These are phyloP conservation scores for Gyrodon lividus DNA, from an alignment of 768 basidiomycete genomes.

Conservation along the genomic window DNA sequence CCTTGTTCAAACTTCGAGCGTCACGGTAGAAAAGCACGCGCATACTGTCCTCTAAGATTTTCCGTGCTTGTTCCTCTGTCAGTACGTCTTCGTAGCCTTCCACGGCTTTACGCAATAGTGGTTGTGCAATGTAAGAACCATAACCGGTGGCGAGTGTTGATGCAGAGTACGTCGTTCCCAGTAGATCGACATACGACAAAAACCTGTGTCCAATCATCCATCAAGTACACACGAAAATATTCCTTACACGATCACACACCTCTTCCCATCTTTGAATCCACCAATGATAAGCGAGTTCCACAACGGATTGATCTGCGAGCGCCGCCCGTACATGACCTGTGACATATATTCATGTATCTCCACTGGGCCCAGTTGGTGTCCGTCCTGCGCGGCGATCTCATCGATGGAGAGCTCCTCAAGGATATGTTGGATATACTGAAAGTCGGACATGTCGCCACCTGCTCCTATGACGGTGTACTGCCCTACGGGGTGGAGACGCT, in stretches of 20 bases:
- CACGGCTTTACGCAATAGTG: constrained; percentile 85
- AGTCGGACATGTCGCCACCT: constrained; percentile 97
- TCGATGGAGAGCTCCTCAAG: constrained; percentile 77
- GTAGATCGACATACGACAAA: constrained; percentile 89
- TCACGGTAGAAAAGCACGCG: constrained; percentile 95
- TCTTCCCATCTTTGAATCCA: constrained; percentile 81
- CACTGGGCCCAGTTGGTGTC: constrained; percentile 76
- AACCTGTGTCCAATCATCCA: constrained; percentile 54
- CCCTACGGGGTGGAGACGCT: constrained; percentile 84
- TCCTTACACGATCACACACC: constrained; percentile 42
- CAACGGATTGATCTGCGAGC: constrained; percentile 87
- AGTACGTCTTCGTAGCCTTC: constrained; percentile 76
- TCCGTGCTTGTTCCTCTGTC: constrained; percentile 74
- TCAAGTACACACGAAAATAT: neutral
- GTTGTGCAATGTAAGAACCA: constrained; percentile 90
- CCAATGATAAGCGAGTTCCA: constrained; percentile 96
- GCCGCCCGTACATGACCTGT: constrained; percentile 85
- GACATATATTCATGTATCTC: constrained; percentile 93
- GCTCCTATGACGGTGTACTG: constrained; percentile 85
- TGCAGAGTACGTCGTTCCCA: constrained; percentile 94
- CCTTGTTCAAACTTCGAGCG: constrained; percentile 94
- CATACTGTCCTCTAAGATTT: constrained; percentile 84
- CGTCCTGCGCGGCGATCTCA: constrained; percentile 81
- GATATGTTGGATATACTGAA: constrained; percentile 83
- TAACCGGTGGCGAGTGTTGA: constrained; percentile 95